Evolutionary conservation across 176 grass and related monocot genomes (phyloP).

Genomic region (Pontederia paniculata): DNA sequence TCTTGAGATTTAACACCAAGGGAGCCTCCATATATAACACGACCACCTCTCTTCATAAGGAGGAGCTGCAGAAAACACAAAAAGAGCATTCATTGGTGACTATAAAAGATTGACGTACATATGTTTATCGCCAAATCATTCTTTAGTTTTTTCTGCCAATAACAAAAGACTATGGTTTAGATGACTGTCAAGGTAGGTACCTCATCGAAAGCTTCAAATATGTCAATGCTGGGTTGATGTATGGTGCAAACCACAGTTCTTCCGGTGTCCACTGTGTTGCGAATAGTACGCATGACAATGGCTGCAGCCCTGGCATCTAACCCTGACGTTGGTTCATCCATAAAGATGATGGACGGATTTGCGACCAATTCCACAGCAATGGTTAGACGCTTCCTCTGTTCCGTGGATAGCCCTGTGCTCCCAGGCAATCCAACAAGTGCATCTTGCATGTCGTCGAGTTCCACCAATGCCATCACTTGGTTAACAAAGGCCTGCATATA

Average conservation of each 20-base stretch:
- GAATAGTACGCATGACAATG: constrained; percentile 70
- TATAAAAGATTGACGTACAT: too few relatives aligned
- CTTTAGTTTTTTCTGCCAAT: too few relatives aligned
- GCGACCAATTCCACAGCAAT: constrained; percentile 76
- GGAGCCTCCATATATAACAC: constrained; percentile 55
- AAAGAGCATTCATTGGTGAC: neutral
- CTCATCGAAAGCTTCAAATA: constrained; percentile 93
- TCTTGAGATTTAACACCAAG: constrained; percentile 50
- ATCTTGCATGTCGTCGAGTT: constrained; percentile 51
- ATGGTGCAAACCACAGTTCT: constrained; percentile 60
- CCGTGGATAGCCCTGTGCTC: constrained; percentile 52
- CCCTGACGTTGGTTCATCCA: constrained; percentile 71
- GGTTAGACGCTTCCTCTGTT: constrained; percentile 77
- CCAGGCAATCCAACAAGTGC: constrained; percentile 61
- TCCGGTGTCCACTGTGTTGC: constrained; percentile 69
- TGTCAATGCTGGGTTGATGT: constrained; percentile 71
- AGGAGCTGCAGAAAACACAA: constrained; percentile 29
- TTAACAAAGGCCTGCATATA: constrained; percentile 54
- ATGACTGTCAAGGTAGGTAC: constrained; percentile 1
- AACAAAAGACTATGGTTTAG: too few relatives aligned
- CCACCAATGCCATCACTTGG: constrained; percentile 61
- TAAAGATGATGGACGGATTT: constrained; percentile 79
- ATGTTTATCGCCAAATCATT: too few relatives aligned
- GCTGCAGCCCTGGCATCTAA: constrained; percentile 74
- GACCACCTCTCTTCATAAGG: constrained; percentile 55